Base-by-base conservation (phyloP, 2,329 filamentous ascomycete species). In the Aspergillus ustus region DNA sequence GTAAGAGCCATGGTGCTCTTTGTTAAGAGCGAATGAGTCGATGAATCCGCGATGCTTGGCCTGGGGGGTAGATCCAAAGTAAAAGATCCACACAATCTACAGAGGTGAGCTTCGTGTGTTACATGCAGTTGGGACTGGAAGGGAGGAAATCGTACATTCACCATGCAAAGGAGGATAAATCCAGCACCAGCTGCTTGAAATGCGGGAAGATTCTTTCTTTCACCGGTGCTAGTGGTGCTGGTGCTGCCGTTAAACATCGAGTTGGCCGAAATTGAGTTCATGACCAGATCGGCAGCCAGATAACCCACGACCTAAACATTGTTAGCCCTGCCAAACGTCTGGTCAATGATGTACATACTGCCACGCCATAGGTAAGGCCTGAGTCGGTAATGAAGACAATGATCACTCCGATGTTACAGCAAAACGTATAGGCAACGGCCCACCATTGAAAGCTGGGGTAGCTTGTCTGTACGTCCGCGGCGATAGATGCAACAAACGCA, bases 11-110 rank as follows among this genome's bases (percentile, higher is more conserved):
- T 79, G 80, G 49, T 78, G 74, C 71, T 97, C 93, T 80, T 98
- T 98, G 81, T 95, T 88, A 22, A 97, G 85, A 52, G 95, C 93
- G 73, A 97, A 97, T 0, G 94, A 97, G 80, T 99, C 95, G 70
- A 98, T 91, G 76, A 96, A 97, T 60, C 92, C 89, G 70, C 94
- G 91, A 66, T 93, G 91, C 58, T 89, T 87, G 17, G 93, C 91
- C 46, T 92, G 91, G 1, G 94, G 93, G 19, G 93, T 90, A 2
- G 94, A 97, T 71, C 95, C 95, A 73, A 97, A 99, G 83, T 98
- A 98, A 80, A 98, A 96, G 69, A 97, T 97, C 95, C 95, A 99
- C 62, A 98, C 87, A 70, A 97, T 91, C 93, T 97, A 70, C n/a
- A 20, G n/a, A 44, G 19, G 20, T 67, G 37, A 68, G 66, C 52